Base-by-base conservation (phyloP, 306 rosid species). In the Sesbania bispinosa region DNA sequence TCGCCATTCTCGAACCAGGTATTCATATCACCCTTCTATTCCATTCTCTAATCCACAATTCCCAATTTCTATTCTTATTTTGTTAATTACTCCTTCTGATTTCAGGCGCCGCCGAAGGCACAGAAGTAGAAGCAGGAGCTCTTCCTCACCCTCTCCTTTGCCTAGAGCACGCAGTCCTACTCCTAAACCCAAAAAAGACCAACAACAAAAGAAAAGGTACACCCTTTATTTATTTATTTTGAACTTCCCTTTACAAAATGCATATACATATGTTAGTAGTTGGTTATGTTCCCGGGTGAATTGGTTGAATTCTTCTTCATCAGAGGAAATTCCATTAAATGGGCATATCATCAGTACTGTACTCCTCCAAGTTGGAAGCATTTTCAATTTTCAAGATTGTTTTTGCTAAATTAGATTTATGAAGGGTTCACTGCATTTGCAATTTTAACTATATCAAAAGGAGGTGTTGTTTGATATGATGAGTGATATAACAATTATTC, bases 161-260 rank as follows among this genome's bases (percentile, higher is more conserved):
- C 84, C 83, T 14, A 85, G 76, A 50, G 83, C 90, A 1, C 87
- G 79, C 24, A 82, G 82, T 51, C 87, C 92, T 14, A 85, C 77
- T 33, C 81, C 19, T 11, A 90, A 84, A 43, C 87, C 77, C 45
- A 88, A 83, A 82, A 88, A 62, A 61, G 83, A 80, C 74, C 85
- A 76, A 76, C 80, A 83, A 29, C 89, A 76, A 47, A 87, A 76
- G 38, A 85, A 82, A 67, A 87, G 87, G 96, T 83, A 19, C 36
- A 3, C 3, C 41, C 1, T 4, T 0, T 11, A n/a, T n/a, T n/a
- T n/a, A n/a, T 11, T 13, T 52, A 1, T 24, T 10, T 13, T 13
- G n/a, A 13, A 41, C 13, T 48, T 48, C 27, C 27, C 10, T 46
- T 46, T 6, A 13, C 53, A 35, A 35, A 35, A 35, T 1, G 41